phyloP scores from a whole-genome alignment of 2,329 filamentous ascomycete genomes.

The Aurifilum marmelostoma region DNA sequence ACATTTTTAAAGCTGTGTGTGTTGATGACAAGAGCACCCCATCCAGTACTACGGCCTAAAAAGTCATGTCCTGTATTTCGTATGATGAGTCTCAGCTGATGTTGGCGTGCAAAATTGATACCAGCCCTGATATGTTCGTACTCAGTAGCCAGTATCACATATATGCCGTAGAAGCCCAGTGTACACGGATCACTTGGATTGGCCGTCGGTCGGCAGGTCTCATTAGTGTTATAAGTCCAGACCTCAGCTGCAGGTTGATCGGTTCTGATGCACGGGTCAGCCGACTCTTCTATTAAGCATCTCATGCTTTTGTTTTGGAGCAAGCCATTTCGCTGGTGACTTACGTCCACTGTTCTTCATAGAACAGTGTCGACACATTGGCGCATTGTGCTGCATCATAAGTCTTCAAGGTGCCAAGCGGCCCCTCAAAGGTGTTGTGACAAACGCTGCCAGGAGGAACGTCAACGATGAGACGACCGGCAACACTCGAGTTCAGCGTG shows the following conservation, averaged over 20 bases:
- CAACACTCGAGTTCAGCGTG: constrained; percentile 41
- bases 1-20: constrained; percentile 54
- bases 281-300: too few relatives aligned
- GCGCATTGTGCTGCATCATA: constrained; percentile 42
- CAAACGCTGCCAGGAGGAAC: constrained; percentile 40
- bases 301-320: neutral
- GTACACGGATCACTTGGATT: constrained; percentile 41
- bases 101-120: constrained; percentile 41
- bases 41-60: constrained; percentile 64
- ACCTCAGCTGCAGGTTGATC: constrained; percentile 36
- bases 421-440: constrained; percentile 44
- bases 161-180: constrained; percentile 45
- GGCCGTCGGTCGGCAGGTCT: constrained; percentile 43
- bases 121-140: constrained; percentile 33
- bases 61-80: constrained; percentile 62
- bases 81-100: constrained; percentile 45
- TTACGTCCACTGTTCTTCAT: neutral
- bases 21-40: constrained; percentile 60
- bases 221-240: constrained; percentile 49
- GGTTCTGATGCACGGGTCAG: constrained; percentile 23
- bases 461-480: constrained; percentile 40
- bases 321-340: neutral
- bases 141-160: constrained; percentile 39
- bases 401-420: constrained; percentile 41
- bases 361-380: constrained; percentile 28